Percentiles rank a stretch among this genome's conserved stretches.
Evolutionary conservation across 139 green algal species (phyloP).

Genomic region (Chlamydomonas schloesseri): DNA sequence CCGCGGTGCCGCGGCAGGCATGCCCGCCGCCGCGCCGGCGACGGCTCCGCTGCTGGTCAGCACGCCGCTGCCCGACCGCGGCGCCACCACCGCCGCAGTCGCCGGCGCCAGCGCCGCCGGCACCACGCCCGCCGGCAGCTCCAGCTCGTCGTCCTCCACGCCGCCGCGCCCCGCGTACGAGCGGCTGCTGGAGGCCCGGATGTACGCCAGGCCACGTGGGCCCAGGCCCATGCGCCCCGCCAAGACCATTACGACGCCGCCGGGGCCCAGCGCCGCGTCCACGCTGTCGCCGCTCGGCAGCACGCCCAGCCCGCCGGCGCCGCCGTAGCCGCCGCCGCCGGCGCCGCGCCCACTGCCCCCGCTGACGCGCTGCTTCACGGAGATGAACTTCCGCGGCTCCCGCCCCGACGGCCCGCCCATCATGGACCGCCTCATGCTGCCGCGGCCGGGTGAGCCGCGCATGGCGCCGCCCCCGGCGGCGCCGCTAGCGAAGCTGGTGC

Average conservation of each 20-base stretch:
- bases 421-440: too few species aligned
- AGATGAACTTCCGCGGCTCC: constrained; percentile 20
- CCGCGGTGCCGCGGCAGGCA: too few species aligned
- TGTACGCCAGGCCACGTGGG: not conserved
- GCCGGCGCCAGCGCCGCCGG: not conserved
- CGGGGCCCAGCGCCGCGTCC: not conserved
- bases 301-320: not conserved
- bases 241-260: too few species aligned
- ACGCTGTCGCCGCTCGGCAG: not conserved
- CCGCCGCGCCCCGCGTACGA: not conserved
- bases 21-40: not conserved
- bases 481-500: not conserved
- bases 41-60: too few species aligned
- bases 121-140: not conserved
- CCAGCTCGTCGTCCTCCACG: not conserved
- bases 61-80: not conserved
- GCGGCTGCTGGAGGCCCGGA: constrained; percentile 16
- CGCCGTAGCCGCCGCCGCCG: not conserved
- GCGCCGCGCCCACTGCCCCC: too few species aligned
- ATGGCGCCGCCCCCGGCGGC: not conserved
- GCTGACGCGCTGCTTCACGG: not conserved
- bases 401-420: not conserved
- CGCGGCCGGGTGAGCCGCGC: too few species aligned
- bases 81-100: not conserved
- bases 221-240: not conserved